phyloP scores from a whole-genome alignment of 1,284 basidiomycete species.

The Erythrobasidium hasegawianum region DNA sequence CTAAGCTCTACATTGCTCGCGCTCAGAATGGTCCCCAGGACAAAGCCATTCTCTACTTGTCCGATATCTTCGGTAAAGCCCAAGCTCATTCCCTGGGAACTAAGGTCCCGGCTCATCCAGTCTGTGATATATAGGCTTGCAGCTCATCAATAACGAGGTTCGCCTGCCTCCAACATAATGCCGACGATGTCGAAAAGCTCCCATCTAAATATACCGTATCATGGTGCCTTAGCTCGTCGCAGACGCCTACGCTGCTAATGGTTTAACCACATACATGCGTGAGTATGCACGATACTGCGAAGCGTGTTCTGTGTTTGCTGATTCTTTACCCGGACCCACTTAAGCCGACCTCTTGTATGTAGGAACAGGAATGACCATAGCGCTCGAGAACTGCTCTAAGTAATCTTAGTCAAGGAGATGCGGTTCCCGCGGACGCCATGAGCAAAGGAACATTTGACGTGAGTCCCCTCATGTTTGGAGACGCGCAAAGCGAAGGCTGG shows the following conservation, averaged over 20 bases:
- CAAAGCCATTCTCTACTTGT: slow-evolving; percentile 58
- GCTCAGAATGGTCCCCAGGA: slow-evolving; percentile 54
- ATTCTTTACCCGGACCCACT: neutral
- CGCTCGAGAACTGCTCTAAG: neutral
- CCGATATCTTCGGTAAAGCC: slow-evolving; percentile 61
- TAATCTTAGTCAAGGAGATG: slow-evolving; percentile 58
- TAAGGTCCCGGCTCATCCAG: no score
- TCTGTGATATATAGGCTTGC: slow-evolving; percentile 48
- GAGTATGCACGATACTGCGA: slow-evolving; percentile 48
- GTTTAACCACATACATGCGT: slow-evolving; percentile 61
- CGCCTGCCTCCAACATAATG: neutral
- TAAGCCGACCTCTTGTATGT: neutral
- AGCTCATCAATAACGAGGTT: slow-evolving; percentile 55
- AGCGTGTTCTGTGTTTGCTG: neutral
- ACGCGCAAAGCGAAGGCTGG: neutral
- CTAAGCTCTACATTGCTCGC: slow-evolving; percentile 56
- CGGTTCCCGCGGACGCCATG: slow-evolving; percentile 54
- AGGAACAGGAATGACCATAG: neutral
- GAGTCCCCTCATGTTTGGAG: neutral
- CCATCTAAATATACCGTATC: no score
- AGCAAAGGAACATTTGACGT: slow-evolving; percentile 49
- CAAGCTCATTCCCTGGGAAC: neutral
- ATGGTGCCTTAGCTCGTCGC: slow-evolving; percentile 45
- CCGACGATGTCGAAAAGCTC: neutral
- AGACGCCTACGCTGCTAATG: slow-evolving; percentile 69